Base-by-base conservation (phyloP, 345 rosid species). In the Toxicodendron radicans region DNA sequence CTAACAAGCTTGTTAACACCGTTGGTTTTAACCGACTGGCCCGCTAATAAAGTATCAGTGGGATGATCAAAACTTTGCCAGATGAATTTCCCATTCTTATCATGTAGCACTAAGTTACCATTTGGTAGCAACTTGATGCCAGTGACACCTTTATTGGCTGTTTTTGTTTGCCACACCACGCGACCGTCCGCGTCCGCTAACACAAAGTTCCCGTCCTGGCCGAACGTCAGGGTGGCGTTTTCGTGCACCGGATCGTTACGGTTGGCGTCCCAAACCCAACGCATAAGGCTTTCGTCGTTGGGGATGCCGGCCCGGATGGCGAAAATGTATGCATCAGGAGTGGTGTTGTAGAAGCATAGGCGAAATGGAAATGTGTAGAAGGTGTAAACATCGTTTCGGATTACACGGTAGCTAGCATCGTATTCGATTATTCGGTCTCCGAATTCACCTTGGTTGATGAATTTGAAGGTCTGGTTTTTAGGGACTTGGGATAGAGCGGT, bases 221-320 rank as follows among this genome's bases (percentile, higher is more conserved):
- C 72, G 8, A 79, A 79, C 8, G 75, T 60, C 8, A 84, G 71
- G 5, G 85, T 79, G 54, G 83, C 77, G 12, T 77, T 75, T 35
- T 82, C 82, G 0, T 58, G 58, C 17, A 84, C 83, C 3, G 82
- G 83, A 18, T 73, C 24, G 23, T 77, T 68, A 1, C 78, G 80
- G 56, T 81, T 81, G 41, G 84, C 84, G 13, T 83, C 87, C 87
- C 84, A 78, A 1, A 79, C 81, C 75, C 79, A 77, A 7, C 80
- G 68, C 72, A 66, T 73, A 0, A 68, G 48, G 4, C 75, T 56
- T 10, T 73, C 76, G 8, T 70, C 81, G 3, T 41, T 32, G 8
- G 66, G 65, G 13, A 65, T 11, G 12, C 80, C 79, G 9, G 73
- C 80, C 43, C 43, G 58, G 0, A 82, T 20, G 41, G 80, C 82